Percentiles rank a stretch among this genome's conserved stretches.
These are phyloP conservation scores for Globisporangium nodosum DNA, from an alignment of 352 stramenopile species.

Conservation along the genomic window DNA sequence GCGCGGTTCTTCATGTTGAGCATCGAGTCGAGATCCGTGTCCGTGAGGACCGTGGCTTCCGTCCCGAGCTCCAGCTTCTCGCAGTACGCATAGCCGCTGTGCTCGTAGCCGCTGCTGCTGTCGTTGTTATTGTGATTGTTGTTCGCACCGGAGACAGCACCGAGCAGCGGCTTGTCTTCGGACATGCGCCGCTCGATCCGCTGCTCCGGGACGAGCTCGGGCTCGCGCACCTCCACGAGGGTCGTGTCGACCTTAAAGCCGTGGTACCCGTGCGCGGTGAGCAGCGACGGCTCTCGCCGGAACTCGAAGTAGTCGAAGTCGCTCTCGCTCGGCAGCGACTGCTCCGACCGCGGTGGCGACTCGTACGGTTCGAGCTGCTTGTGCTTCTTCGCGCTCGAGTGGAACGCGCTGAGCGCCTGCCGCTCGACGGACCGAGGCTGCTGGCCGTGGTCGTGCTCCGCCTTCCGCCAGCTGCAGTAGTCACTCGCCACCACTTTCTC, in stretches of 20 bases:
- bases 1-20: slow-evolving; percentile 12
- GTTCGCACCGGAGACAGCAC: not conserved
- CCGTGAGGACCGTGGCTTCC: slow-evolving; percentile 3
- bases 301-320: slow-evolving; percentile 9
- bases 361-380: not conserved
- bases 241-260: slow-evolving; percentile 10
- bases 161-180: slow-evolving; percentile 3
- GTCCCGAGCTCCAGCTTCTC: not conserved
- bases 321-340: slow-evolving; percentile 4
- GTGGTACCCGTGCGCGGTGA: slow-evolving; percentile 1
- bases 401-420: not conserved
- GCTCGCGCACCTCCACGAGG: not conserved
- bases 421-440: not conserved
- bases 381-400: not conserved
- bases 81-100: not conserved
- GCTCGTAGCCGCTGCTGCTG: not conserved
- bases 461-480: slow-evolving; percentile 19
- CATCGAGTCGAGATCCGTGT: slow-evolving; percentile 16
- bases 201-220: not conserved
- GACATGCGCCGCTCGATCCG: not conserved
- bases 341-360: slow-evolving; percentile 1
- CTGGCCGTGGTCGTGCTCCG: not conserved
- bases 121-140: not conserved
- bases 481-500: slow-evolving; percentile 23
- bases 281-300: slow-evolving; percentile 2